phyloP scores from a whole-genome alignment of 2,329 filamentous ascomycete species.

The Aspergillus nomiae region DNA sequence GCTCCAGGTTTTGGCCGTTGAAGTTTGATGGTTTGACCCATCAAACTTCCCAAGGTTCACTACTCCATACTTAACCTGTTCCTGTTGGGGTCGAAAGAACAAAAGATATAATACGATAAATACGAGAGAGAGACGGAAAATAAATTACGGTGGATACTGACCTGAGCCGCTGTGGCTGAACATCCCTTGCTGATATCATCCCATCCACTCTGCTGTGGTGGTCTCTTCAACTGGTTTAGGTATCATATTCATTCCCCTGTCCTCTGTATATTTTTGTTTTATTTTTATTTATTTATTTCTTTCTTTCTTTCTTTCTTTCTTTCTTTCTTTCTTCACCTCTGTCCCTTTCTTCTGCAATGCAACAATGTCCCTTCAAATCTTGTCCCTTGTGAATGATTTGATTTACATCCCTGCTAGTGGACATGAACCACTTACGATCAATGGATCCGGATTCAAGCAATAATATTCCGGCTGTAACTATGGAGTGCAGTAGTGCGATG shows the following conservation, averaged over 20 bases:
- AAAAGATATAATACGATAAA: neutral
- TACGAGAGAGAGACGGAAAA: too few species aligned
- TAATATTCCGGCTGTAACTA: slow-evolving; percentile 7
- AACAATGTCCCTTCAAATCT: neutral
- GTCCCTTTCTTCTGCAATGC: slow-evolving; percentile 9
- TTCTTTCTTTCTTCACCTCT: neutral
- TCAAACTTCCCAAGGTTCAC: slow-evolving; percentile 10
- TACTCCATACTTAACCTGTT: neutral
- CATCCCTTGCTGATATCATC: slow-evolving; percentile 9
- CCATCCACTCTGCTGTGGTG: neutral
- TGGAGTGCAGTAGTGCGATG: slow-evolving; percentile 7
- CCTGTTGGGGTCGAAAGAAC: neutral
- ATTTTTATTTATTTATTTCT: neutral
- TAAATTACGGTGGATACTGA: neutral
- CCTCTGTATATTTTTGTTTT: neutral
- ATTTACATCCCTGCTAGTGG: slow-evolving; percentile 2
- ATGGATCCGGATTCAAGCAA: slow-evolving; percentile 3
- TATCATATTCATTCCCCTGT: neutral
- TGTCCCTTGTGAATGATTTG: neutral
- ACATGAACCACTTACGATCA: neutral
- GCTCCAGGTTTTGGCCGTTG: slow-evolving; percentile 11
- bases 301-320: neutral
- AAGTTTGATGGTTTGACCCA: slow-evolving; percentile 10
- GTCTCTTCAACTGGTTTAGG: neutral
- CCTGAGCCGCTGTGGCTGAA: slow-evolving; percentile 6